phyloP scores from a whole-genome alignment of 1,284 basidiomycete genomes.

The Tranzscheliella williamsii region DNA sequence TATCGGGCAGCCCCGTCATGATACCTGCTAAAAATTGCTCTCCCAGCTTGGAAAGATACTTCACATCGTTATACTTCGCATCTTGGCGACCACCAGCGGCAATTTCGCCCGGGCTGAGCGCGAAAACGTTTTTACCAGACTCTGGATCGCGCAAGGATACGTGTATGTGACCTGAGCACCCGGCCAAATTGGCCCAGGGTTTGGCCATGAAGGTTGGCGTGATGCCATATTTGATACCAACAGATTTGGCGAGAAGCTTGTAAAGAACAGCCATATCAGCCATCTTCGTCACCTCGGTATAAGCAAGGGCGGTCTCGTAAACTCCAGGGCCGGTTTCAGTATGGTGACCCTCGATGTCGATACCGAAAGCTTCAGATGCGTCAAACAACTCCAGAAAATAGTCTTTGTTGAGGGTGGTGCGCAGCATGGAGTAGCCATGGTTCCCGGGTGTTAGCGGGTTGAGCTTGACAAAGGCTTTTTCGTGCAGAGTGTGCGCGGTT shows the following conservation, averaged over 20 bases:
- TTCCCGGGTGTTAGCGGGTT: slow-evolving; percentile 83
- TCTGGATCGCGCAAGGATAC: slow-evolving; percentile 75
- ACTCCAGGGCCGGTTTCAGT: slow-evolving; percentile 88
- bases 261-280: slow-evolving; percentile 92
- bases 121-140: slow-evolving; percentile 78
- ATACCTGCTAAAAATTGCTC: slow-evolving; percentile 92
- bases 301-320: slow-evolving; percentile 89
- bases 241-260: slow-evolving; percentile 87
- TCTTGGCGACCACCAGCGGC: slow-evolving; percentile 69
- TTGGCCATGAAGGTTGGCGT: slow-evolving; percentile 98
- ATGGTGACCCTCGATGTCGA: slow-evolving; percentile 89
- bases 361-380: slow-evolving; percentile 72
- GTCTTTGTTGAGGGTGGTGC: slow-evolving; percentile 71
- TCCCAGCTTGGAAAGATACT: slow-evolving; percentile 78
- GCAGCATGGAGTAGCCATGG: slow-evolving; percentile 61
- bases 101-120: slow-evolving; percentile 69
- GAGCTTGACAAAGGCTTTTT: slow-evolving; percentile 78
- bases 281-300: slow-evolving; percentile 80
- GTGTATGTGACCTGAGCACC: slow-evolving; percentile 75
- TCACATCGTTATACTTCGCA: slow-evolving; percentile 79
- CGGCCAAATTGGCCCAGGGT: slow-evolving; percentile 70
- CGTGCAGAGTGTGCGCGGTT: slow-evolving; percentile 72
- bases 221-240: slow-evolving; percentile 85
- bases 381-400: slow-evolving; percentile 91
- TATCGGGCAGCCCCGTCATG: slow-evolving; percentile 82